Base-by-base conservation (phyloP, 2,329 filamentous ascomycete species). In the Diaporthe citriasiana region DNA sequence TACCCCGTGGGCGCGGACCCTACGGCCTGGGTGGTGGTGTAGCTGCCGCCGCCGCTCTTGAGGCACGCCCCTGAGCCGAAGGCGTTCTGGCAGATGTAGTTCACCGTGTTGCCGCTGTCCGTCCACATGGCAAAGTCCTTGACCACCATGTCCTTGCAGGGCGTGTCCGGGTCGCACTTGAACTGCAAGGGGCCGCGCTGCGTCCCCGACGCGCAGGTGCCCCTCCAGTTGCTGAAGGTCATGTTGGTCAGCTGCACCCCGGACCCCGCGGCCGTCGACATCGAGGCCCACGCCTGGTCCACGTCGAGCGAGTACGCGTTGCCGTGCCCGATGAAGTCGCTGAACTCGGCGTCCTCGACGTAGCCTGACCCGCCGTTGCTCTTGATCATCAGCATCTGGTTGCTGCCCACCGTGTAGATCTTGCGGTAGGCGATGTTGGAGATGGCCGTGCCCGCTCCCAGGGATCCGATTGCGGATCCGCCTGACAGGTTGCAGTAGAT, bases 381-480 rank as follows among this genome's bases (percentile, higher is more conserved):
- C 81, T 91, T 92, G 83, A 91, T 87, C 88, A 90, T 89, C 81
- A 87, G 86, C 89, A 91, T 91, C 78, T 91, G 88, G 83, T 91
- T 91, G n/a, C 87, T 87, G 25, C 84, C 83, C 81, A 84, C 86
- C 42, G 89, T 90, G 82, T 91, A 91, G 76, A 91, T 78, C 78
- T 91, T 89, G 77, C 83, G 82, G 82, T 91, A 91, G 33, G 82
- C 79, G 74, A 91, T 84, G 75, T 89, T 82, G 42, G 85, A 86
- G 78, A 91, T 87, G 47, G 55, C 72, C 0, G 82, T 87, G 73
- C 85, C 84, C 12, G 82, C 81, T 4, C 84, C 86, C 1, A 91
- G 82, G 3, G 87, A 90, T 35, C 89, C 89, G 76, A 91, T 87
- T 9, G 86, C 88, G 76, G 87, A 89, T 57, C 87, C 89, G n/a